Conservation (phyloP, 2,329 filamentous ascomycete genomes). For the Aspergillus sp. region DNA sequence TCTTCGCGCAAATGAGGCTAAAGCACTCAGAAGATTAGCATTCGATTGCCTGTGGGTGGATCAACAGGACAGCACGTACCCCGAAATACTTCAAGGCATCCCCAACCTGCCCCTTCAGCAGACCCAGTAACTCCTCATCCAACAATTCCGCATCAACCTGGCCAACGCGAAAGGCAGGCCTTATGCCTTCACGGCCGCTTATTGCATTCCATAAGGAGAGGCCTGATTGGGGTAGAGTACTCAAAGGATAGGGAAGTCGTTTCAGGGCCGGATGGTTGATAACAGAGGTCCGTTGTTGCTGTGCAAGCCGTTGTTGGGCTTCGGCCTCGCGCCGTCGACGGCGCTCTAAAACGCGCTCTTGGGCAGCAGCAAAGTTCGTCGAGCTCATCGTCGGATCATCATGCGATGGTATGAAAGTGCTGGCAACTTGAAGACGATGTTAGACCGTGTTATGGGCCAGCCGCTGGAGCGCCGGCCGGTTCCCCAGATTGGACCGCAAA, state of each 20-base stretch:
- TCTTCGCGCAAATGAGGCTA: slow-evolving; percentile 75
- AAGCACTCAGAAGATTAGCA: slow-evolving; percentile 14
- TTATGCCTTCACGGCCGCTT: slow-evolving; percentile 74
- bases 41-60: not conserved
- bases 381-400: slow-evolving; percentile 56
- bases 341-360: slow-evolving; percentile 81
- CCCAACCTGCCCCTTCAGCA: slow-evolving; percentile 82
- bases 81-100: slow-evolving; percentile 88
- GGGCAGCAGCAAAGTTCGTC: slow-evolving; percentile 82
- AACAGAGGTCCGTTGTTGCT: slow-evolving; percentile 52
- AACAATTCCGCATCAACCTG: slow-evolving; percentile 95
- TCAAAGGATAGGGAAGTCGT: slow-evolving; percentile 66
- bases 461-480: slow-evolving; percentile 21
- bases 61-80: slow-evolving; percentile 43
- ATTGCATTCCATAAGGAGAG: slow-evolving; percentile 70
- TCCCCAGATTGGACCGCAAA: slow-evolving; percentile 22
- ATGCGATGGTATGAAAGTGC: slow-evolving; percentile 21
- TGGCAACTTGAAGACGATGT: not conserved
- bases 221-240: slow-evolving; percentile 52
- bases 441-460: slow-evolving; percentile 7
- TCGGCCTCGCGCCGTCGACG: slow-evolving; percentile 75
- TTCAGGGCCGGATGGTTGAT: slow-evolving; percentile 59
- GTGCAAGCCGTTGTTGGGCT: slow-evolving; percentile 59
- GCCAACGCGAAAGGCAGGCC: slow-evolving; percentile 87
- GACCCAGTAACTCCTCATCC: slow-evolving; percentile 86